Percentiles rank a stretch among this genome's conserved stretches.
These are phyloP conservation scores for Tolypocladium ovalisporum DNA, from an alignment of 2,329 filamentous ascomycete genomes.

Conservation along the genomic window DNA sequence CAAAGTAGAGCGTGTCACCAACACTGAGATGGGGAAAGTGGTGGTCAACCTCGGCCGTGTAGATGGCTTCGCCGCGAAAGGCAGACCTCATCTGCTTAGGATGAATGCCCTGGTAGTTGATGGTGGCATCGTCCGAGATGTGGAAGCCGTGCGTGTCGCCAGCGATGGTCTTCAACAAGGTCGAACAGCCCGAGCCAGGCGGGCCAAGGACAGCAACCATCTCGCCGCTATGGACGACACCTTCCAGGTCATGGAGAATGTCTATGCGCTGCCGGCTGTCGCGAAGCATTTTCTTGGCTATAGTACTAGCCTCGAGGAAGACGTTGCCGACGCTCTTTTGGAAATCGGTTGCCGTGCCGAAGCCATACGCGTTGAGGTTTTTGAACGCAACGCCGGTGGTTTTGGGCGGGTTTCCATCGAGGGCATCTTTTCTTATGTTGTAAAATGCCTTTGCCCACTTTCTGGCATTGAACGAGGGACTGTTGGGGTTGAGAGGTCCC, in stretches of 20 bases:
- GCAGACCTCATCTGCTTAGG: conserved; percentile 14
- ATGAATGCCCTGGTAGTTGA: not conserved
- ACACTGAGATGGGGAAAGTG: conserved; percentile 70
- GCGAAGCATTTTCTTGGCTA: not conserved
- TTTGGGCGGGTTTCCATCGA: conserved; percentile 3
- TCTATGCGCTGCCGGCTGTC: conserved; percentile 31
- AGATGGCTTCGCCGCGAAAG: conserved; percentile 78
- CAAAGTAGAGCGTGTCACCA: conserved; percentile 69
- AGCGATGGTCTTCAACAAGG: conserved; percentile 72
- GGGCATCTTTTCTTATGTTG: conserved; percentile 7
- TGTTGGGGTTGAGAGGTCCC: conserved; percentile 24
- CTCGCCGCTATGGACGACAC: conserved; percentile 58
- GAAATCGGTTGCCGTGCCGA: not conserved
- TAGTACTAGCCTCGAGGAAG: not conserved
- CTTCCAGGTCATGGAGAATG: conserved; percentile 58
- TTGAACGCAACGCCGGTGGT: not conserved
- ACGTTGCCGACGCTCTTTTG: not conserved
- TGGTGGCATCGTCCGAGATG: conserved; percentile 9
- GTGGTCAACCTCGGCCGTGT: conserved; percentile 73
- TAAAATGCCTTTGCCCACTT: conserved; percentile 30
- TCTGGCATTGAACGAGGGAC: conserved; percentile 26
- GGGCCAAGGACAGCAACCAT: conserved; percentile 67
- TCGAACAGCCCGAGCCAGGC: conserved; percentile 66
- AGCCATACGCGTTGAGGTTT: not conserved
- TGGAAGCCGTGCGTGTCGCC: conserved; percentile 77